Evolutionary conservation across 371 early-diverging fungal genomes (phyloP), one percentile per base, ranked within the genome.

Genomic region (Mortierella sp.): DNA sequence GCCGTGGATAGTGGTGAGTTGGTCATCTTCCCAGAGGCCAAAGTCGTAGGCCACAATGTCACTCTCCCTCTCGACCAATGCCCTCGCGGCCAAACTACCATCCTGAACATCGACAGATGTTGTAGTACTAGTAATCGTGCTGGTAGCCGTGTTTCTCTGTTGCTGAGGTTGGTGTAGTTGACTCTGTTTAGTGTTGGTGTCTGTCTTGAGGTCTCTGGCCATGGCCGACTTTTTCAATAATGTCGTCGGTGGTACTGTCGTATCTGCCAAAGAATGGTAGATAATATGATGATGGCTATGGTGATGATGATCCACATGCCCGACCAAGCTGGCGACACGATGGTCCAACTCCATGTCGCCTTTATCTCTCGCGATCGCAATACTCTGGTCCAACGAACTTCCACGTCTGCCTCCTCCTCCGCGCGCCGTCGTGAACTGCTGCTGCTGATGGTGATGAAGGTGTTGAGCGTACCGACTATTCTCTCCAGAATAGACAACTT

Each of bases 401-500:
- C n/a, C 47, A 29, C 45, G 64, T 19, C 14, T 43, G 24, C 22
- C 22, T 7, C 31, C 31, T 67, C 22, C 65, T 16, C 26, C 14
- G 55, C 43, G 4, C 11, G 66, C 43, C n/a, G 41, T 50, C 24
- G 29, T n/a, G 48, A 29, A 19, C 24, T 61, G 63, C 7, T 71
- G 14, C 16, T 26, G 50, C 5, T 47, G 63, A 16, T 61, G 64
- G 19, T 29, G 64, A 13, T 22, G 52, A n/a, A 34, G 64, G 2
- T 31, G 50, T 5, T 44, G 45, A 6, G 58, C 19, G 47, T 41
- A 41, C 13, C 19, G 50, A 24, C 79, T 65, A 53, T 73, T 73
- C 53, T 79, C 72, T 4, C 80, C 80, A 34, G 69, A 71, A 44
- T 80, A 80, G 2, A 80, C 74, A 0, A 80, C 76, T n/a, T 73